Evolutionary conservation across 2,329 filamentous ascomycete species (phyloP).

Genomic region (Trichoderma sp.): DNA sequence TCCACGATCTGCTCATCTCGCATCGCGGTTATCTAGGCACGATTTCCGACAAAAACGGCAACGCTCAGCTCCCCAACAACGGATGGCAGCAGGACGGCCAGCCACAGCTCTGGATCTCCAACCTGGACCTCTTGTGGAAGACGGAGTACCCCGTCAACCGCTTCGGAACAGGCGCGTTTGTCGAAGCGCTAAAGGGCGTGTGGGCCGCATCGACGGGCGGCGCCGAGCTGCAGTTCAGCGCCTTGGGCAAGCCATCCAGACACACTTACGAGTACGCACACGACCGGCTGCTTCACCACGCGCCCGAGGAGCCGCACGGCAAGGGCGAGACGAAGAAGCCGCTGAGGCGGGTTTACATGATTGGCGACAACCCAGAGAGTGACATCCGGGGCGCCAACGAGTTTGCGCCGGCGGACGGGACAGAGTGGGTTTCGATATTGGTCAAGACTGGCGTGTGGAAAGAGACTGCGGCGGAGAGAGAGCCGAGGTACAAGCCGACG

Average conservation of each 20-base stretch:
- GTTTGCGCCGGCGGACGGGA: conserved; percentile 64
- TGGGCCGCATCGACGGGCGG: conserved; percentile 72
- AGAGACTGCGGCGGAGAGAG: conserved; percentile 37
- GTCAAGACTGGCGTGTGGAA: conserved; percentile 78
- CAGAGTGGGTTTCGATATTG: conserved; percentile 74
- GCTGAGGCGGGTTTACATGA: conserved; percentile 84
- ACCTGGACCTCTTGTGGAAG: conserved; percentile 88
- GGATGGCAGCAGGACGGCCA: conserved; percentile 84
- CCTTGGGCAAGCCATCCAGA: conserved; percentile 80
- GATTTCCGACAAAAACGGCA: conserved; percentile 68
- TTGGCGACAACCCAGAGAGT: conserved; percentile 85
- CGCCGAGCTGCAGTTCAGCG: conserved; percentile 57
- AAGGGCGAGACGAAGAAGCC: conserved; percentile 50
- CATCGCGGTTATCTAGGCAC: conserved; percentile 78
- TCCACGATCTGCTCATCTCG: conserved; percentile 80
- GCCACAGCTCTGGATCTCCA: conserved; percentile 81
- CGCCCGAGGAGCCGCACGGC: conserved; percentile 24
- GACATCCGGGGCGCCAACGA: conserved; percentile 87
- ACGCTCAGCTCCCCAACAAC: conserved; percentile 60
- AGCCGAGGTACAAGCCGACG: conserved; percentile 60
- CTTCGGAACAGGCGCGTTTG: conserved; percentile 88
- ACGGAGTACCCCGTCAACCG: conserved; percentile 80
- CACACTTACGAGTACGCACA: conserved; percentile 78
- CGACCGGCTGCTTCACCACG: conserved; percentile 63
- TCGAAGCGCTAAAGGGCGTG: conserved; percentile 74